phyloP scores from a whole-genome alignment of 306 rosid species.

The Begonia masoniana region DNA sequence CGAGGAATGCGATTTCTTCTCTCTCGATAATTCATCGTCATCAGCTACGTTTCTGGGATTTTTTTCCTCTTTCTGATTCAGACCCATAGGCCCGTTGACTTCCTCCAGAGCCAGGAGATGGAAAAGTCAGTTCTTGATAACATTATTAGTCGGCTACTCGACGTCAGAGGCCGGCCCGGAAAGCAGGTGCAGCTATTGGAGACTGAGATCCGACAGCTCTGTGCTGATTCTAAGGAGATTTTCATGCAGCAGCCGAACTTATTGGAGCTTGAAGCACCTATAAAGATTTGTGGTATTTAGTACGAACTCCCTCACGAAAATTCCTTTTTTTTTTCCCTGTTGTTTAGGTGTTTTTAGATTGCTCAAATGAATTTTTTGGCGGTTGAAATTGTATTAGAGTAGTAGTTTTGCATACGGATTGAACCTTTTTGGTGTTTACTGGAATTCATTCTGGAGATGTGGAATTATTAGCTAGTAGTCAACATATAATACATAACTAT shows the following conservation, averaged over 20 bases:
- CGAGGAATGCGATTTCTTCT: too few species aligned
- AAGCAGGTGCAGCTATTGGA: constrained; percentile 91
- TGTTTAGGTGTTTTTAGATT: not conserved
- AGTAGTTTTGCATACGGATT: too few species aligned
- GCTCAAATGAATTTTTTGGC: too few species aligned
- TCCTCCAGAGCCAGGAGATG: constrained; percentile 17
- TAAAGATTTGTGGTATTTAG: constrained; percentile 76
- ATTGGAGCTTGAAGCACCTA: constrained; percentile 82
- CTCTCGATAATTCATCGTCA: not conserved
- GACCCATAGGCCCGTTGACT: not conserved
- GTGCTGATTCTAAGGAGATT: constrained; percentile 50
- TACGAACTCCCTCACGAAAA: constrained; percentile 1
- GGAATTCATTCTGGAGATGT: too few species aligned
- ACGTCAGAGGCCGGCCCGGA: constrained; percentile 73
- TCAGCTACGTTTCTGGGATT: not conserved
- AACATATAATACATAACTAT: too few species aligned
- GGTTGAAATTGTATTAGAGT: not conserved
- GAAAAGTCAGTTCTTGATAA: constrained; percentile 65
- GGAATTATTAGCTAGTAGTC: too few species aligned
- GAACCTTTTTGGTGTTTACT: too few species aligned
- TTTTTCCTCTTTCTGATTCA: not conserved
- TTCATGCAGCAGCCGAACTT: constrained; percentile 77
- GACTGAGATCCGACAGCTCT: constrained; percentile 89
- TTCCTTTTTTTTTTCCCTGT: not conserved
- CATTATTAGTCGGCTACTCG: constrained; percentile 72